These are phyloP conservation scores for Plasmodium adleri DNA, from an alignment of 169 alveolate species.

Conservation along the genomic window DNA sequence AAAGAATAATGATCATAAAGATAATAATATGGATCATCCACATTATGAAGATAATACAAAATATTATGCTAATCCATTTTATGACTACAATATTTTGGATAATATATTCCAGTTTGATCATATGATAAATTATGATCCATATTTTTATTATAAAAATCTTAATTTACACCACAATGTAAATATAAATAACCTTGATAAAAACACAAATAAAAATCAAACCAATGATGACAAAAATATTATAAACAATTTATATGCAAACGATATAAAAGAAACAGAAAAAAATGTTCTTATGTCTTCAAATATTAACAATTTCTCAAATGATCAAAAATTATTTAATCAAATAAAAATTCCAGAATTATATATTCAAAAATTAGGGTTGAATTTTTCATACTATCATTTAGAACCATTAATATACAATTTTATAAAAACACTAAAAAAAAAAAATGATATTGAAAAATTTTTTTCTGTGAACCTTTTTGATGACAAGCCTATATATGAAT, in stretches of 20 bases:
- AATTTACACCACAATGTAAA: too few species aligned
- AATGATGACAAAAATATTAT: not conserved
- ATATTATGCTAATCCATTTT: too few species aligned
- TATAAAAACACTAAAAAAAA: slow-evolving; percentile 38
- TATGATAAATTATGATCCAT: too few species aligned
- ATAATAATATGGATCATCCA: too few species aligned
- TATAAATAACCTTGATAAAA: not conserved
- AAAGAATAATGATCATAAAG: not conserved
- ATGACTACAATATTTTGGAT: too few species aligned
- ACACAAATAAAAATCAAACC: not conserved
- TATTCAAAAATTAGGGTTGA: slow-evolving; percentile 52
- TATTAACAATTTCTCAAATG: slow-evolving; percentile 1
- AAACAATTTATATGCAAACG: not conserved
- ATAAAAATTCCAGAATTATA: slow-evolving; percentile 48
- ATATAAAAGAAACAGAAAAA: not conserved
- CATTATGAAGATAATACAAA: too few species aligned
- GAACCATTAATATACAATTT: slow-evolving; percentile 51
- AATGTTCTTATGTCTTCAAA: not conserved
- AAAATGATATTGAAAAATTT: slow-evolving; percentile 40
- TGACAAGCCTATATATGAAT: slow-evolving; percentile 25
- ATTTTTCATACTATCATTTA: slow-evolving; percentile 23
- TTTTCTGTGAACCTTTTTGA: slow-evolving; percentile 47
- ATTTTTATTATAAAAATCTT: too few species aligned
- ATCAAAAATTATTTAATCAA: slow-evolving; percentile 47
- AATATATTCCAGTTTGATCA: too few species aligned